Evolutionary conservation across 1,284 basidiomycete genomes (phyloP).

Genomic region (Neolentinus lepideus): DNA sequence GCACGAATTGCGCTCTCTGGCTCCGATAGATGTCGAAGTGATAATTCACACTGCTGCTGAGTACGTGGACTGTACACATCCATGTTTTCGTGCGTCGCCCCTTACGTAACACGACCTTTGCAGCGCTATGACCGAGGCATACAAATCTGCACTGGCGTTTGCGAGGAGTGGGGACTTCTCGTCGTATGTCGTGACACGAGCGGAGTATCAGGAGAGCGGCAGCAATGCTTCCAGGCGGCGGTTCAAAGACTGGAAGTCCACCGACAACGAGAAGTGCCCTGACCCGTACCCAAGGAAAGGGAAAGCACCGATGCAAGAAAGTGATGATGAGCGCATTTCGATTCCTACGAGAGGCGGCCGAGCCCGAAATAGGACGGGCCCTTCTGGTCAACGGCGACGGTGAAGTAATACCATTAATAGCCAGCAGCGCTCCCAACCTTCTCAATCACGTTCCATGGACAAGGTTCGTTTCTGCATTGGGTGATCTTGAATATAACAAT

Average conservation of each 20-base stretch:
- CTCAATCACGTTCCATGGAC: too few relatives aligned
- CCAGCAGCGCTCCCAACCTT: not conserved
- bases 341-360: not conserved
- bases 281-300: constrained; percentile 8
- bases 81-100: constrained; percentile 4
- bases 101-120: constrained; percentile 5
- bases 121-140: constrained; percentile 73
- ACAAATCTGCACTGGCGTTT: constrained; percentile 59
- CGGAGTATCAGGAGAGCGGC: constrained; percentile 80
- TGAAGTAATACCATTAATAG: not conserved
- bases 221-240: constrained; percentile 66
- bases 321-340: constrained; percentile 6
- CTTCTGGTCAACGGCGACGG: not conserved
- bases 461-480: too few relatives aligned
- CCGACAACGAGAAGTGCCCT: constrained; percentile 11
- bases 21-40: constrained; percentile 72
- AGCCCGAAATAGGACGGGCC: not conserved
- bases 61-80: constrained; percentile 39
- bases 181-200: constrained; percentile 56
- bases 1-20: constrained; percentile 70
- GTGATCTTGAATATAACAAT: too few relatives aligned
- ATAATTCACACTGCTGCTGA: constrained; percentile 63
- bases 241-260: constrained; percentile 42
- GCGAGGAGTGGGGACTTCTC: constrained; percentile 45
- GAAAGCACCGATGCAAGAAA: constrained; percentile 11